These are phyloP conservation scores for Eimeria praecox DNA, from an alignment of 169 alveolate species.

Conservation along the genomic window DNA sequence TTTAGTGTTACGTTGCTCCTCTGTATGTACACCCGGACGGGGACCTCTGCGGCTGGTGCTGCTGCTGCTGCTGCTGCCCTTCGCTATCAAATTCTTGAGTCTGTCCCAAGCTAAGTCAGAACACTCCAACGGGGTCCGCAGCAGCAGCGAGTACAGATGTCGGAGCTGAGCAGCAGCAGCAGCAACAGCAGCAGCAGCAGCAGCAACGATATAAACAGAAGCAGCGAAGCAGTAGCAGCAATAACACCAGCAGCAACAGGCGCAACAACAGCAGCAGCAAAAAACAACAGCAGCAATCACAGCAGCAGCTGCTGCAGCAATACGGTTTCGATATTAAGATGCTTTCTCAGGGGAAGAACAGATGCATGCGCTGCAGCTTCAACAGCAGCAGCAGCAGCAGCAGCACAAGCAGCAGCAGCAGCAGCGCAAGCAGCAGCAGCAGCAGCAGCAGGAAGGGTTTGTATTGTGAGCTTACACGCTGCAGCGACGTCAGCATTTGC, in stretches of 20 bases:
- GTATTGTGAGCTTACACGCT: background rate
- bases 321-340: no score
- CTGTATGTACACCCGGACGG: constrained; percentile 29
- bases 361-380: background rate
- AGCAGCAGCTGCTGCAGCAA: background rate
- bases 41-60: constrained; percentile 29
- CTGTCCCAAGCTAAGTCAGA: constrained; percentile 78
- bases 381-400: background rate
- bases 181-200: constrained; percentile 47
- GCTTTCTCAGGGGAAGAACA: background rate
- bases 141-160: constrained; percentile 50
- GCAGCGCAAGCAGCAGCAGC: background rate
- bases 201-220: background rate
- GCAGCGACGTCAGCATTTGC: constrained; percentile 61
- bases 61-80: constrained; percentile 59
- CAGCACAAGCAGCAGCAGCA: background rate
- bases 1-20: background rate
- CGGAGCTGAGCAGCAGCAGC: constrained; percentile 78
- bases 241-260: background rate
- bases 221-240: constrained; percentile 29
- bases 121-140: constrained; percentile 74
- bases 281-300: background rate
- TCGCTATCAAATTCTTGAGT: constrained; percentile 53
- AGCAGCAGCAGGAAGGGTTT: background rate
- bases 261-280: background rate